A percentile compares a stretch with the other conserved stretches of the same genome.
Evolutionary conservation across 345 rosid genomes (phyloP).

Genomic region (Pelargonium nanum): DNA sequence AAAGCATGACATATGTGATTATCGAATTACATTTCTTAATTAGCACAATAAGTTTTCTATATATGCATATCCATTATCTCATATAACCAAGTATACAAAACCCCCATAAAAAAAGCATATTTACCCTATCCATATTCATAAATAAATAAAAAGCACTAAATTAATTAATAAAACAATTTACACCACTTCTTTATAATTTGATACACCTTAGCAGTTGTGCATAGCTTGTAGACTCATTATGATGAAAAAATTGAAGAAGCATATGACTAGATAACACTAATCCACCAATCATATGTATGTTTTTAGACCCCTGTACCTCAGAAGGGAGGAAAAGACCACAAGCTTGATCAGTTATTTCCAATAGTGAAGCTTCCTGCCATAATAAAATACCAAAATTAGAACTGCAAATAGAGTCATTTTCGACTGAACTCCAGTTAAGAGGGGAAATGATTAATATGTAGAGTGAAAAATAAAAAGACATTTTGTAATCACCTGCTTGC

Average conservation of each 20-base stretch:
- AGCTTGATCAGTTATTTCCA: conserved; percentile 71
- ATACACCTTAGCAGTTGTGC: no score
- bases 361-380: conserved; percentile 84
- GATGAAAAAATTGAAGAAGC: neutral
- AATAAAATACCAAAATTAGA: conserved; percentile 5
- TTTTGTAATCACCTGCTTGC: conserved; percentile 57
- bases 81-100: neutral
- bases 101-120: neutral
- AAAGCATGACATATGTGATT: neutral
- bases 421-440: conserved; percentile 1
- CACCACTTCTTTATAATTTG: no score
- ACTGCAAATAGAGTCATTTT: neutral
- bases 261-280: neutral
- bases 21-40: neutral
- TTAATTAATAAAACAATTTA: no score
- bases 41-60: neutral
- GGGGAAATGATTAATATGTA: neutral
- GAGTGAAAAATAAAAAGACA: conserved; percentile 4
- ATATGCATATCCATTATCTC: neutral
- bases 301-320: conserved; percentile 40
- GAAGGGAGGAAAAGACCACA: conserved; percentile 70
- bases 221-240: neutral
- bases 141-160: no score
- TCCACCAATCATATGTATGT: neutral
- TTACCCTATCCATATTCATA: neutral